These are phyloP conservation scores for Pseudozyma sp. DNA, from an alignment of 1,284 basidiomycete species.

Conservation along the genomic window DNA sequence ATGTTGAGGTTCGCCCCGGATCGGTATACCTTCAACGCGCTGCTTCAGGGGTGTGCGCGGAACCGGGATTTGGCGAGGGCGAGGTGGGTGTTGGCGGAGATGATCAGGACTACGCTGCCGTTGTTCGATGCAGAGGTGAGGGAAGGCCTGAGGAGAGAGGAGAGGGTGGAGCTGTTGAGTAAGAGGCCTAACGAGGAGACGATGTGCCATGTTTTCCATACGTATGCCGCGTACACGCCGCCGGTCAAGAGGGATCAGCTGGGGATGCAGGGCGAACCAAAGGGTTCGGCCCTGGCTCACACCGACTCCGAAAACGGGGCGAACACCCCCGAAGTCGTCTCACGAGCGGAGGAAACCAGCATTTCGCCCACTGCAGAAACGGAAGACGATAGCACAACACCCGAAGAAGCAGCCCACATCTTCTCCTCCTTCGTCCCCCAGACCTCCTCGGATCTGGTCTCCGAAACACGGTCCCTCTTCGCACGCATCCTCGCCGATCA, in stretches of 20 bases:
- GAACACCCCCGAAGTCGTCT: too few relatives aligned
- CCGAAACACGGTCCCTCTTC: slow-evolving; percentile 80
- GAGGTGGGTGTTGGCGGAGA: slow-evolving; percentile 91
- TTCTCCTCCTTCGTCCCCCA: slow-evolving; percentile 74
- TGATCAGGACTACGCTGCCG: slow-evolving; percentile 72
- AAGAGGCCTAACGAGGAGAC: slow-evolving; percentile 77
- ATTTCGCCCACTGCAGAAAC: not conserved
- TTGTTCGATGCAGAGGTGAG: slow-evolving; percentile 32
- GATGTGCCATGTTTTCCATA: slow-evolving; percentile 85
- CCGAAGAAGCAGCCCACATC: slow-evolving; percentile 70
- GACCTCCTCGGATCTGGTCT: slow-evolving; percentile 78
- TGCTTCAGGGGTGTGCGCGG: slow-evolving; percentile 89
- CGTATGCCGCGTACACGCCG: slow-evolving; percentile 84
- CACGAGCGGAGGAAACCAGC: not conserved
- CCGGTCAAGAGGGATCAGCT: slow-evolving; percentile 48
- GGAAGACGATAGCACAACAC: slow-evolving; percentile 67
- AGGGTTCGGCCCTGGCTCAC: not conserved
- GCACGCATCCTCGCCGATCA: slow-evolving; percentile 76
- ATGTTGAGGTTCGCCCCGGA: slow-evolving; percentile 75
- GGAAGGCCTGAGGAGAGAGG: slow-evolving; percentile 24
- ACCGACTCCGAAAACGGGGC: too few relatives aligned
- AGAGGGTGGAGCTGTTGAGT: slow-evolving; percentile 50
- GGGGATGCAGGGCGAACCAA: not conserved
- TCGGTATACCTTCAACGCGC: slow-evolving; percentile 79
- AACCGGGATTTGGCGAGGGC: slow-evolving; percentile 83